Evolutionary conservation across 73 alveolate genomes (phyloP).

Genomic region (Paramecium octaurelia): DNA sequence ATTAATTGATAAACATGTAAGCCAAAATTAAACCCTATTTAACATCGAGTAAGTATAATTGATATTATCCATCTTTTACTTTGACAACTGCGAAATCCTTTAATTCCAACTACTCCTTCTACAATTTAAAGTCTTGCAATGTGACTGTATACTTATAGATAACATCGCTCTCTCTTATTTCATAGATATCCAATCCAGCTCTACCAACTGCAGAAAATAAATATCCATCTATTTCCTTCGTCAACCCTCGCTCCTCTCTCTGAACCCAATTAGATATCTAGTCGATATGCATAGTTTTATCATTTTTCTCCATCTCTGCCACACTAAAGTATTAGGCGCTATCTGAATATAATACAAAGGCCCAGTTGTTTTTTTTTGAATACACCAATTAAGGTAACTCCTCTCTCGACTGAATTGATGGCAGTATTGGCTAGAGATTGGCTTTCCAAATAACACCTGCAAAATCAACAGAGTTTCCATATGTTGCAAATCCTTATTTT

Average conservation of each 20-base stretch:
- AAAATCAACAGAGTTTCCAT: neutral
- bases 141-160: neutral
- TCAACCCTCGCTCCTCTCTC: slow-evolving; percentile 27
- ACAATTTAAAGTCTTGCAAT: neutral
- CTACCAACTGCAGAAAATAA: slow-evolving; percentile 29
- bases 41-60: neutral
- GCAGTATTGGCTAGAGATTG: neutral
- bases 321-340: slow-evolving; percentile 7
- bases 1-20: neutral
- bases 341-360: neutral
- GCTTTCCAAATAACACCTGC: slow-evolving; percentile 36
- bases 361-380: neutral
- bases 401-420: neutral
- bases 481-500: neutral
- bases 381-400: slow-evolving; percentile 3
- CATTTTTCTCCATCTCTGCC: neutral
- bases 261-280: neutral
- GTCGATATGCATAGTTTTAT: neutral
- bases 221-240: slow-evolving; percentile 20
- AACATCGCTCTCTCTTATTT: neutral
- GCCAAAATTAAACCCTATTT: neutral
- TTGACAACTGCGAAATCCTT: neutral
- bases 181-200: neutral
- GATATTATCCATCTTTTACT: neutral
- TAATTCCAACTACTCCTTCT: neutral